Evolutionary conservation across 2,329 filamentous ascomycete species (phyloP).

Genomic region (Colletotrichum somersetense): DNA sequence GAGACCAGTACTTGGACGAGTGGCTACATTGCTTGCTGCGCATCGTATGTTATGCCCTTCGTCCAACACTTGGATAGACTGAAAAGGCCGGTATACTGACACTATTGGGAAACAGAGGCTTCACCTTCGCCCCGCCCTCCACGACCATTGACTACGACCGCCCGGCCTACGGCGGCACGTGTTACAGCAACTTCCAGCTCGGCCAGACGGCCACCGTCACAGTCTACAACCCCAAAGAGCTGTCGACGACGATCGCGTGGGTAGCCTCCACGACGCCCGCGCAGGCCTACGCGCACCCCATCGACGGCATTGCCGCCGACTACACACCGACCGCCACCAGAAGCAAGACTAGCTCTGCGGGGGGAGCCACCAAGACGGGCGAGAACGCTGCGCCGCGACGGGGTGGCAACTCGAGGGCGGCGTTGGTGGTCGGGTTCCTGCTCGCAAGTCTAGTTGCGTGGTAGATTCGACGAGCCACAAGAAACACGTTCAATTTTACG

Average conservation of each 20-base stretch:
- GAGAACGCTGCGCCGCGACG: conserved; percentile 25
- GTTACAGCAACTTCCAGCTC: conserved; percentile 38
- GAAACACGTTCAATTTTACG: not conserved
- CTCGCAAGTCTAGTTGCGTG: conserved; percentile 32
- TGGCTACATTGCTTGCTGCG: conserved; percentile 39
- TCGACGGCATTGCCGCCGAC: conserved; percentile 35
- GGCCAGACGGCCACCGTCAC: conserved; percentile 37
- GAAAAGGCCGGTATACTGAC: not conserved
- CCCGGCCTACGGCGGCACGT: conserved; percentile 38
- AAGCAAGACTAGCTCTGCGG: not conserved
- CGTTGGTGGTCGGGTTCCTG: conserved; percentile 20
- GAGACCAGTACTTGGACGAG: conserved; percentile 36
- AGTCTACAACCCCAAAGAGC: conserved; percentile 33
- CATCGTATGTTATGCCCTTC: conserved; percentile 3
- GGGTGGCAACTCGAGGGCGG: conserved; percentile 34
- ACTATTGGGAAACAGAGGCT: conserved; percentile 4
- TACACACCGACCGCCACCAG: conserved; percentile 26
- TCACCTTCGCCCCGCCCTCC: conserved; percentile 33
- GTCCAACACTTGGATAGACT: not conserved
- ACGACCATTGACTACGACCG: conserved; percentile 25
- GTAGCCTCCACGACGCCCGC: conserved; percentile 33
- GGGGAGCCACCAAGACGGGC: conserved; percentile 21
- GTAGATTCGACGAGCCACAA: not conserved
- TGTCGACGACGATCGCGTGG: conserved; percentile 37
- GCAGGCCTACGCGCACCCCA: conserved; percentile 38